These are phyloP conservation scores for Tetrahymena thermophila DNA, from an alignment of 73 alveolate genomes.

Conservation along the genomic window DNA sequence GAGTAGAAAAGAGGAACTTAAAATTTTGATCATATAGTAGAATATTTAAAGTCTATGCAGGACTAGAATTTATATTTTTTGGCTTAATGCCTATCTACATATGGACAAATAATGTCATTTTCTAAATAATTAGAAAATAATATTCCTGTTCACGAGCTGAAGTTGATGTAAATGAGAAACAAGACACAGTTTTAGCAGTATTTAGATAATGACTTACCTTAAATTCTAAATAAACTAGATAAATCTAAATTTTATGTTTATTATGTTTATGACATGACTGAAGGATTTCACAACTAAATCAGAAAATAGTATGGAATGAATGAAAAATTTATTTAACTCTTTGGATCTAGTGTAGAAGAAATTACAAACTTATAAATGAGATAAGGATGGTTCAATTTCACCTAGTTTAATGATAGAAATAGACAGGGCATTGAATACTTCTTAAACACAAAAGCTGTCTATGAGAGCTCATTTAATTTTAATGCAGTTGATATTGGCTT, in stretches of 20 bases:
- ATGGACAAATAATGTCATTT: neutral
- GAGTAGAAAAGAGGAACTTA: neutral
- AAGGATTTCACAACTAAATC: neutral
- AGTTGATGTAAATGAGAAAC: neutral
- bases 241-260: neutral
- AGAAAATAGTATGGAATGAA: neutral
- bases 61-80: neutral
- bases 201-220: neutral
- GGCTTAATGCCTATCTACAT: neutral
- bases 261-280: neutral
- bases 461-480: neutral
- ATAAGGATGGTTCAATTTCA: neutral
- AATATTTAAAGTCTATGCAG: neutral
- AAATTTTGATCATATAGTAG: neutral
- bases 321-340: neutral
- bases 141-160: neutral
- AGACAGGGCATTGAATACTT: neutral
- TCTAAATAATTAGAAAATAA: neutral
- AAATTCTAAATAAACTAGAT: neutral
- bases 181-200: neutral
- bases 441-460: neutral
- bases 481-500: neutral
- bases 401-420: neutral
- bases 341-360: neutral
- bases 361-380: neutral